Conservation (phyloP, 768 basidiomycete species). For the Amyloporia xantha region DNA sequence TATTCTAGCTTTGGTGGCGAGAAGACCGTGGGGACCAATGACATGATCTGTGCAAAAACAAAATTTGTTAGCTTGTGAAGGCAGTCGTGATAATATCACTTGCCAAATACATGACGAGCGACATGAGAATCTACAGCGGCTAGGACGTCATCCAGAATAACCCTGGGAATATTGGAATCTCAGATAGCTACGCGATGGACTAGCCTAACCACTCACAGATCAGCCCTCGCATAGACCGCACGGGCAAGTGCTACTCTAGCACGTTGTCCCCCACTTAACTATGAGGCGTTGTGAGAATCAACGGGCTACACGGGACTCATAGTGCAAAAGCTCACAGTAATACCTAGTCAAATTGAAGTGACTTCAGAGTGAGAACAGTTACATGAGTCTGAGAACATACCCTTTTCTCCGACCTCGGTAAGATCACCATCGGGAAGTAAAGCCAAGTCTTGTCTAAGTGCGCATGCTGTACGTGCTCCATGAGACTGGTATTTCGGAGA, state of each 20-base stretch:
- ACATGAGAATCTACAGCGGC: conserved; percentile 86
- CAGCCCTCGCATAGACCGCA: conserved; percentile 87
- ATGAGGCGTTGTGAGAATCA: background rate
- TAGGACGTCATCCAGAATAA: conserved; percentile 86
- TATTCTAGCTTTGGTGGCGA: conserved; percentile 77
- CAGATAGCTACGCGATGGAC: too few species aligned
- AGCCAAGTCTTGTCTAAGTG: conserved; percentile 72
- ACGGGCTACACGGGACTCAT: background rate
- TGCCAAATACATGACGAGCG: conserved; percentile 79
- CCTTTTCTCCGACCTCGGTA: conserved; percentile 84
- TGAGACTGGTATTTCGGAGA: background rate
- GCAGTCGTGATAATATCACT: conserved; percentile 1
- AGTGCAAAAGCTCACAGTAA: too few species aligned
- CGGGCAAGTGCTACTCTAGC: conserved; percentile 81
- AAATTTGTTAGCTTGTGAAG: too few species aligned
- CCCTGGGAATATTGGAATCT: too few species aligned
- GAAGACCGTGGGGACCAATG: conserved; percentile 77
- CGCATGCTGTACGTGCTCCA: conserved; percentile 53
- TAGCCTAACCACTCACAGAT: conserved; percentile 63
- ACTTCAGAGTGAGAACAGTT: background rate
- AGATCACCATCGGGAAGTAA: conserved; percentile 77
- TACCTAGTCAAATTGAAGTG: background rate
- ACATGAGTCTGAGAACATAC: conserved; percentile 37
- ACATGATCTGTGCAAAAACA: conserved; percentile 53
- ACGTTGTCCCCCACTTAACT: conserved; percentile 81